Evolutionary conservation across 1,284 basidiomycete genomes (phyloP).

Genomic region (Rhizoctonia solani): DNA sequence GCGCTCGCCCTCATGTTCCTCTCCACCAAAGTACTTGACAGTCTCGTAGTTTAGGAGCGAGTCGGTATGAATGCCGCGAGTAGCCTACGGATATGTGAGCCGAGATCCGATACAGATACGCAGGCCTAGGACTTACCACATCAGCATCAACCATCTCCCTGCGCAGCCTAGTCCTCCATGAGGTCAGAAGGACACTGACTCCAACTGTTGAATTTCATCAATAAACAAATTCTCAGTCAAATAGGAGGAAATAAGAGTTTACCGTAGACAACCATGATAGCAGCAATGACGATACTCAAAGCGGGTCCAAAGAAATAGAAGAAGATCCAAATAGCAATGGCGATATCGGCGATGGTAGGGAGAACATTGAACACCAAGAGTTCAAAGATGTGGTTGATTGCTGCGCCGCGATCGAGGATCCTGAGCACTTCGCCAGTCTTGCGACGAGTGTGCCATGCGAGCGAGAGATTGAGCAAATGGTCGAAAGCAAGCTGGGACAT

Average conservation of each 20-base stretch:
- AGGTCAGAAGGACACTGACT: constrained; percentile 56
- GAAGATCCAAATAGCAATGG: constrained; percentile 68
- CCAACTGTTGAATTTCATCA: constrained; percentile 40
- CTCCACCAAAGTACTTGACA: constrained; percentile 83
- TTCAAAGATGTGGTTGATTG: constrained; percentile 57
- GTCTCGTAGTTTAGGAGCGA: constrained; percentile 81
- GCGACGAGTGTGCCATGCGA: constrained; percentile 80
- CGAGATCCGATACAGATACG: too few relatives aligned
- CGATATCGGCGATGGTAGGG: constrained; percentile 79
- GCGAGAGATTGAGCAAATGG: constrained; percentile 78
- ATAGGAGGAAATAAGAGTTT: constrained; percentile 41
- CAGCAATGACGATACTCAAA: constrained; percentile 69
- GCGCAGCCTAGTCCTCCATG: constrained; percentile 70
- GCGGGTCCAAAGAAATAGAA: constrained; percentile 67
- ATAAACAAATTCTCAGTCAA: too few relatives aligned
- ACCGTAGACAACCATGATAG: constrained; percentile 79
- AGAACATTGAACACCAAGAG: constrained; percentile 76
- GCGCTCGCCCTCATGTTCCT: constrained; percentile 75
- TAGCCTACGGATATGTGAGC: too few relatives aligned
- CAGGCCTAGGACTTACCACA: constrained; percentile 60
- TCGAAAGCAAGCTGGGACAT: constrained; percentile 81
- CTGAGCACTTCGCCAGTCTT: constrained; percentile 69
- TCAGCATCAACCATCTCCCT: constrained; percentile 79
- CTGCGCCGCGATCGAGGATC: constrained; percentile 66
- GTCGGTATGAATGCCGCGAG: constrained; percentile 78